Evolutionary conservation across 1,284 basidiomycete species (phyloP).

Genomic region (Rhodotorula sp.): DNA sequence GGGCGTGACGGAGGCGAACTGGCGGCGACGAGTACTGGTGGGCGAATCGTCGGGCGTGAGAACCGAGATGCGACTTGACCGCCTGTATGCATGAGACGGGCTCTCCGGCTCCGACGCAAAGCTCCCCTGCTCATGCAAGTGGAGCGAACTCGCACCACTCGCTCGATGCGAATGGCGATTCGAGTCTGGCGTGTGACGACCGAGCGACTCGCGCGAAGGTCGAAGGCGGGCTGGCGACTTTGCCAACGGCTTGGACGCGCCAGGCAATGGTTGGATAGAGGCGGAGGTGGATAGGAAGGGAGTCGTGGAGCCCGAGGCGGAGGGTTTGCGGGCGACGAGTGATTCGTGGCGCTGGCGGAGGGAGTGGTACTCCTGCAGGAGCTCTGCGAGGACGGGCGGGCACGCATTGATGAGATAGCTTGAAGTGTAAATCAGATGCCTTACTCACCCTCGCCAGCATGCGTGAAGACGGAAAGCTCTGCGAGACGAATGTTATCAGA

Average conservation of each 20-base stretch:
- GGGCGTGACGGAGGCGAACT: slow-evolving; percentile 42
- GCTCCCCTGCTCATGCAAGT: too few species aligned
- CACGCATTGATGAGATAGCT: slow-evolving; percentile 2
- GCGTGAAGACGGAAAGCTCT: slow-evolving; percentile 22
- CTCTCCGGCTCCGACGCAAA: neutral
- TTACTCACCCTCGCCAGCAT: slow-evolving; percentile 18
- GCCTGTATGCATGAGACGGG: neutral
- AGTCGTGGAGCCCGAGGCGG: neutral
- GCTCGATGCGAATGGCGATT: slow-evolving; percentile 3
- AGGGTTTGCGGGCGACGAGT: slow-evolving; percentile 38
- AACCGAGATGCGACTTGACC: slow-evolving; percentile 28
- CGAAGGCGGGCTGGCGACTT: neutral
- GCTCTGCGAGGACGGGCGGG: slow-evolving; percentile 44
- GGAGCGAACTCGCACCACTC: neutral
- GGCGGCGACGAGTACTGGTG: slow-evolving; percentile 2
- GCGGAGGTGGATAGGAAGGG: neutral
- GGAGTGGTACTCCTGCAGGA: slow-evolving; percentile 55
- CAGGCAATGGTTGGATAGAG: neutral
- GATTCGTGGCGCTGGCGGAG: slow-evolving; percentile 48
- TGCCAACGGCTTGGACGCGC: neutral
- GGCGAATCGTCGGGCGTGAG: slow-evolving; percentile 22
- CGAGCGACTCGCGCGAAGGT: slow-evolving; percentile 22
- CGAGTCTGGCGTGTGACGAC: neutral
- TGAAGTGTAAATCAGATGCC: slow-evolving; percentile 63
- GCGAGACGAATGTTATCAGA: too few species aligned